Evolutionary conservation across 2,329 filamentous ascomycete species (phyloP), one percentile per base, ranked within the genome.

Genomic region (Biscogniauxia mediterranea): DNA sequence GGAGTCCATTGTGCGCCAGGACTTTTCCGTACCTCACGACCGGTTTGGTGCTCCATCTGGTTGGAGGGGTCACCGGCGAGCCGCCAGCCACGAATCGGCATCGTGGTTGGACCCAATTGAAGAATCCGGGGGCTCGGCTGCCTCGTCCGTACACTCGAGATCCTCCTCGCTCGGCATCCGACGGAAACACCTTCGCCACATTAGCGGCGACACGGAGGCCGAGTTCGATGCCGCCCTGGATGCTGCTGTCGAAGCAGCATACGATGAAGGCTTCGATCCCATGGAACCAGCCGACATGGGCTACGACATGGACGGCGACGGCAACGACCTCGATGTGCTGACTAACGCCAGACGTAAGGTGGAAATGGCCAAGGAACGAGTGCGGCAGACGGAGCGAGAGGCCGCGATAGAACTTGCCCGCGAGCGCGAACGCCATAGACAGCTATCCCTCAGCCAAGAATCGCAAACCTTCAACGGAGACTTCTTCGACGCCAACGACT

Each of bases 81-180:
- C 85, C 23, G 82, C 85, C 11, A 94, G 91, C 70, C 88, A 89
- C 63, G 91, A 93, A 72, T 92, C 91, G 4, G 92, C 90, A 57
- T 96, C 93, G 0, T 97, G 93, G 93, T 78, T 97, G n/a, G 92
- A 97, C 72, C 94, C 92, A 1, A 95, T 96, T 60, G 91, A 96
- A 73, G 93, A 97, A 69, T 97, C 93, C 21, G 91, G 89, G 42
- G 89, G 86, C 19, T 97, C 93, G 0, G 88, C 87, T 3, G 83
- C 85, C 2, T 92, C 91, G 1, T 97, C 93, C 0, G 83, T 92
- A 1, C 91, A 93, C 73, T 96, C 93, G 0, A 83, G 91, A 55
- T 87, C 89, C 3, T 93, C 91, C 0, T 91, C 89, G 1, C 77
- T 89, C 61, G 84, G 87, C 52, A 77, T 90, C 54, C 83, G 86